Percentiles rank a stretch among this genome's conserved stretches.
Evolutionary conservation across 176 grass and related monocot genomes (phyloP).

Genomic region (Dendrocalamus sinicus): DNA sequence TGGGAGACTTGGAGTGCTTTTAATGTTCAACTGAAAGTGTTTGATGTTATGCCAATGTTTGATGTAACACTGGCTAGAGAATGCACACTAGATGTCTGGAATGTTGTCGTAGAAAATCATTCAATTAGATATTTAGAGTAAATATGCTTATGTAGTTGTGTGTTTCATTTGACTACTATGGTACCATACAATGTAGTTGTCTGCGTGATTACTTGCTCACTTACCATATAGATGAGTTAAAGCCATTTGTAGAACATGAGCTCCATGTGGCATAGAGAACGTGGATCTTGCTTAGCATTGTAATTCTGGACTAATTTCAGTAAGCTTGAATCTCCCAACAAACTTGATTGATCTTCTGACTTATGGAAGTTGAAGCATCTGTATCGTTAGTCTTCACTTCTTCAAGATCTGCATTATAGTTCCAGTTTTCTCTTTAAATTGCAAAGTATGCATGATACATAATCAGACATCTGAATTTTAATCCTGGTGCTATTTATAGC

Average conservation of each 20-base stretch:
- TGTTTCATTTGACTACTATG: slow-evolving; percentile 35
- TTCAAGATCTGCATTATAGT: slow-evolving; percentile 8
- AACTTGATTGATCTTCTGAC: not conserved
- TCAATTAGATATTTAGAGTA: slow-evolving; percentile 2
- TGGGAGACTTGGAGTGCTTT: too few species aligned
- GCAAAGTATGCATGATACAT: slow-evolving; percentile 31
- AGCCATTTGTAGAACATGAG: slow-evolving; percentile 18
- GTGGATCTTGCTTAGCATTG: slow-evolving; percentile 11
- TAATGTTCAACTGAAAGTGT: not conserved
- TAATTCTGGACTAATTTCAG: slow-evolving; percentile 25
- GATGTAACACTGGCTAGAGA: not conserved
- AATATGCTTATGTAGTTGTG: slow-evolving; percentile 32
- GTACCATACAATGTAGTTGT: not conserved
- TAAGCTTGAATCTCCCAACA: slow-evolving; percentile 20
- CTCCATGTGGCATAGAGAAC: slow-evolving; percentile 15
- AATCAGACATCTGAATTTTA: slow-evolving; percentile 39
- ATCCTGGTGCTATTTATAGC: slow-evolving; percentile 34
- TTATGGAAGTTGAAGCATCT: not conserved
- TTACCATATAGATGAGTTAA: not conserved
- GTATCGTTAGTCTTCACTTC: slow-evolving; percentile 2
- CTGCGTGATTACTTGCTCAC: slow-evolving; percentile 8
- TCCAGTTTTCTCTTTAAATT: slow-evolving; percentile 23
- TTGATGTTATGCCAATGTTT: slow-evolving; percentile 17
- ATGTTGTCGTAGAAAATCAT: not conserved
- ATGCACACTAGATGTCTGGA: not conserved